These are phyloP conservation scores for Diplodia scrobiculata DNA, from an alignment of 2,329 filamentous ascomycete genomes.

Conservation along the genomic window DNA sequence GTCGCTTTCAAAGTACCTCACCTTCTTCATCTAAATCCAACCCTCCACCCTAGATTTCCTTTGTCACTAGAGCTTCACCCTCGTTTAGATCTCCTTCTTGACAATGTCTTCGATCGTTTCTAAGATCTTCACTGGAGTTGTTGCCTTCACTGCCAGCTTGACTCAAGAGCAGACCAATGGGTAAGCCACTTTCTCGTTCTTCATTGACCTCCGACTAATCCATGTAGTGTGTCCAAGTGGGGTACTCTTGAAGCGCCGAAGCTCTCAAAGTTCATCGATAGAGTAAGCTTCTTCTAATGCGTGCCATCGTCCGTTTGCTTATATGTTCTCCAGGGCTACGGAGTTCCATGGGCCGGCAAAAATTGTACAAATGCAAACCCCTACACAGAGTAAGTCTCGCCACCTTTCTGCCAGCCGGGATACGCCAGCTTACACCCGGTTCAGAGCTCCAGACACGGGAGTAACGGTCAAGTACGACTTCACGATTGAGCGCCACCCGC, in stretches of 20 bases:
- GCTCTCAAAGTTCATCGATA: not conserved
- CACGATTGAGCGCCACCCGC: conserved; percentile 12
- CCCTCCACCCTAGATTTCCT: not conserved
- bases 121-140: not conserved
- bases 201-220: not conserved
- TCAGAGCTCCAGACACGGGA: conserved; percentile 11
- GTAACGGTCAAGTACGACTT: conserved; percentile 28
- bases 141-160: conserved; percentile 4
- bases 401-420: not conserved
- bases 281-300: not conserved
- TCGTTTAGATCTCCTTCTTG: not conserved
- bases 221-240: not conserved
- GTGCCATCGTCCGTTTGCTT: not conserved
- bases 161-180: not conserved
- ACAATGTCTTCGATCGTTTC: not conserved
- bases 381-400: conserved; percentile 1
- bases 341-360: not conserved
- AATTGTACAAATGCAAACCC: conserved; percentile 9
- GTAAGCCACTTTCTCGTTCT: not conserved
- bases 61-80: not conserved
- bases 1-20: not conserved
- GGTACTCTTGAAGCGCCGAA: not conserved
- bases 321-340: not conserved
- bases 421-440: not conserved
- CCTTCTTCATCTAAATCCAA: not conserved